Conservation (phyloP, 305 asterid species). For the Solanum aculeatissimum region DNA sequence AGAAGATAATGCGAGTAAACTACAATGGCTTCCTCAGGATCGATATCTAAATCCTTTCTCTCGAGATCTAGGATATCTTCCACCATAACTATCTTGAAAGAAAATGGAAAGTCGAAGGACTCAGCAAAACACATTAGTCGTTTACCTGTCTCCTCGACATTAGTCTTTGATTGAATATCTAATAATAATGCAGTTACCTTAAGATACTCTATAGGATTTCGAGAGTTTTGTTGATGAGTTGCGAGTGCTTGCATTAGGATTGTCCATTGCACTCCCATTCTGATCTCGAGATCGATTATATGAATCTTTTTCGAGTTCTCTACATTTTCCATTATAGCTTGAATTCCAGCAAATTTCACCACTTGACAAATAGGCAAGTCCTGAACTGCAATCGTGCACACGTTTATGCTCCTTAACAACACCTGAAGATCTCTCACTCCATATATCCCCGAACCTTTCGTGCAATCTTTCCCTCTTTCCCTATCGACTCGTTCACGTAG, state of each 20-base stretch:
- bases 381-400: slow-evolving; percentile 8
- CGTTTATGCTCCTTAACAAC: neutral
- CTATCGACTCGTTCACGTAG: slow-evolving; percentile 38
- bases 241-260: slow-evolving; percentile 23
- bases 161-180: neutral
- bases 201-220: neutral
- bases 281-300: slow-evolving; percentile 22
- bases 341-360: slow-evolving; percentile 16
- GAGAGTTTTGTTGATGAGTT: neutral
- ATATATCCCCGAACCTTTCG: neutral
- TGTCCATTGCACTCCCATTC: slow-evolving; percentile 13
- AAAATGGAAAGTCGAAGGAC: slow-evolving; percentile 6
- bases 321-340: slow-evolving; percentile 20
- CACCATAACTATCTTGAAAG: neutral
- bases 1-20: slow-evolving; percentile 2
- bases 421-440: neutral
- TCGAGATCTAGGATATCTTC: slow-evolving; percentile 12
- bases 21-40: slow-evolving; percentile 12
- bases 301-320: slow-evolving; percentile 15
- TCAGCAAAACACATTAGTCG: slow-evolving; percentile 12
- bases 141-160: slow-evolving; percentile 17
- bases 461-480: neutral
- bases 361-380: slow-evolving; percentile 5
- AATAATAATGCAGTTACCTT: slow-evolving; percentile 5
- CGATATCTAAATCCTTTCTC: neutral